Evolutionary conservation across 1,284 basidiomycete genomes (phyloP).

Genomic region (Vanrija humicola): DNA sequence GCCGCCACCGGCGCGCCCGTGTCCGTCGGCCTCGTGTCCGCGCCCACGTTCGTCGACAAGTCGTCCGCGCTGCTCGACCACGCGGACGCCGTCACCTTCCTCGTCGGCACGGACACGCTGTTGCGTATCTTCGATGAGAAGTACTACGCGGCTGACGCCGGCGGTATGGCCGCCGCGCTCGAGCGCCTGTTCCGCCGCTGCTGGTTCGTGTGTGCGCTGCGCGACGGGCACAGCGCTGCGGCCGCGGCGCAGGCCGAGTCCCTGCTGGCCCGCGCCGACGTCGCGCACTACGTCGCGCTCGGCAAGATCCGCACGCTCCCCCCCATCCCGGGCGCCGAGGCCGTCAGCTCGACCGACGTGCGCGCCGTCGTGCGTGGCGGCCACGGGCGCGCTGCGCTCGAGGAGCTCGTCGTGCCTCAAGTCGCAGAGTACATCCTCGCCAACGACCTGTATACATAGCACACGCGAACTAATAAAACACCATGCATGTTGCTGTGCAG

Average conservation of each 20-base stretch:
- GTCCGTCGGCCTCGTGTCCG: conserved; percentile 70
- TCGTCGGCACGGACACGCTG: conserved; percentile 85
- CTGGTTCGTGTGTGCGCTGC: conserved; percentile 66
- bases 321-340: conserved; percentile 53
- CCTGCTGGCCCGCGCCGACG: conserved; percentile 49
- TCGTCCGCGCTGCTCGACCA: conserved; percentile 56
- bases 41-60: conserved; percentile 86
- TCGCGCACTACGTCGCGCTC: conserved; percentile 53
- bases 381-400: neutral
- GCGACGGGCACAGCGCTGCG: conserved; percentile 42
- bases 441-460: conserved; percentile 7
- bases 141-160: conserved; percentile 66
- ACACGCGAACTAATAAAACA: neutral
- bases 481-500: neutral
- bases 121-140: conserved; percentile 73
- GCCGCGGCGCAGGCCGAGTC: conserved; percentile 31
- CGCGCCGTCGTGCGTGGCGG: conserved; percentile 53
- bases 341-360: conserved; percentile 69
- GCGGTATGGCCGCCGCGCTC: conserved; percentile 46
- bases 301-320: conserved; percentile 60
- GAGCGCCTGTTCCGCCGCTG: conserved; percentile 42
- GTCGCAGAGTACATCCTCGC: conserved; percentile 10
- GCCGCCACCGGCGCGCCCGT: conserved; percentile 12
- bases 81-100: conserved; percentile 31
- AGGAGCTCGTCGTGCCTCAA: neutral